Base-by-base conservation (phyloP, 1,284 basidiomycete species). In the Cerrena zonata region DNA sequence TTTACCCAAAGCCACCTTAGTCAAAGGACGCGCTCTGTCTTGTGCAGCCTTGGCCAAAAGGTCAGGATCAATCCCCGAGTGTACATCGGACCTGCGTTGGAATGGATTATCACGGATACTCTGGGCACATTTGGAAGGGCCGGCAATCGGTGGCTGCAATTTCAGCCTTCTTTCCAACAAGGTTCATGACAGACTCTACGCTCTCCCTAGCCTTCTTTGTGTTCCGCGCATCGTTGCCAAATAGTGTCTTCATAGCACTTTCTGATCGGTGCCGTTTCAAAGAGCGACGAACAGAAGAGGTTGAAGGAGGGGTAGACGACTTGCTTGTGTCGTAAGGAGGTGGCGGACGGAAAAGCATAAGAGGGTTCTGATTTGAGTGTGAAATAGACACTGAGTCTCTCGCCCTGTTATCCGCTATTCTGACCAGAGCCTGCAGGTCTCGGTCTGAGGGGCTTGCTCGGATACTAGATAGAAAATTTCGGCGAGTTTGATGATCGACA, bases 301-400 rank as follows among this genome's bases (percentile, higher is more conserved):
- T 23, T 7, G 7, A 7, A 3, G 21, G 7, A 15, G 19, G 13
- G 19, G 13, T 5, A 15, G 10, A 22, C 23, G 41, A 23, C 5
- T 13, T 10, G 5, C 5, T 18, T 13, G 25, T 15, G 44, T 26
- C 13, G 74, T 73, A 77, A 13, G 72, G 65, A 2, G 71, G 73
- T 1, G 72, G 73, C 1, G 60, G 51, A 5, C 78, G 74, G 56
- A 69, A 76, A 19, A 80, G 71, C 65, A 72, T 73, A 22, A 76
- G 62, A 12, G 57, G 54, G 19, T 66, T 10, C 43, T 7, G 13
- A 11, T 18, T 26, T 25, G 26, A 3, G 2, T 34, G 15, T 10
- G 5, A 4, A 36, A 36, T 2, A 36, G 24, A 1, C 23, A 24
- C 37, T 18, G 37, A 39, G 37, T 4, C 4, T 39, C 37, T 5